phyloP scores from a whole-genome alignment of 305 asterid genomes.

The Fraxinus albicans region DNA sequence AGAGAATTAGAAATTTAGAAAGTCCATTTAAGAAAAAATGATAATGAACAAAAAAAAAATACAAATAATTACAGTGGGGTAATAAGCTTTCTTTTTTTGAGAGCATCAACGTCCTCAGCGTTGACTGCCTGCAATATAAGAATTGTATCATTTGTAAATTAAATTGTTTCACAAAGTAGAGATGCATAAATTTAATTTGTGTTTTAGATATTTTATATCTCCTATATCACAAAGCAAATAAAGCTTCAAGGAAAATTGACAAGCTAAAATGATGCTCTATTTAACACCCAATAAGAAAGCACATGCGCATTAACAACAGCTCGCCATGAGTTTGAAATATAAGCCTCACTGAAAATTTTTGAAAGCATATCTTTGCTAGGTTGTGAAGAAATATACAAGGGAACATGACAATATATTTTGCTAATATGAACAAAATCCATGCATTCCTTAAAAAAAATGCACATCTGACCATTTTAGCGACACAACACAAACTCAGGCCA shows the following conservation, averaged over 20 bases:
- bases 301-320: neutral
- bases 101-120: slow-evolving; percentile 70
- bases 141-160: neutral
- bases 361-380: neutral
- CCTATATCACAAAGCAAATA: neutral
- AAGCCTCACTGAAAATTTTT: neutral
- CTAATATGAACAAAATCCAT: neutral
- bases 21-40: neutral
- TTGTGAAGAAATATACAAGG: neutral
- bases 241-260: slow-evolving; percentile 10
- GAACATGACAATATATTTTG: neutral
- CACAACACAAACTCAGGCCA: neutral
- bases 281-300: neutral
- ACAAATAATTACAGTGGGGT: slow-evolving; percentile 54
- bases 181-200: neutral
- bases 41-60: slow-evolving; percentile 14
- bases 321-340: neutral
- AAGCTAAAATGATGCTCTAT: slow-evolving; percentile 5
- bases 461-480: slow-evolving; percentile 12
- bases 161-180: neutral
- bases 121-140: slow-evolving; percentile 53
- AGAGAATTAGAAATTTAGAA: slow-evolving; percentile 10
- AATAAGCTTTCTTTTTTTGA: slow-evolving; percentile 78
- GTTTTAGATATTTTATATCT: neutral
- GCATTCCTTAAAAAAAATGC: neutral